Percentiles rank a stretch among this genome's conserved stretches.
Conservation (phyloP, 1,284 basidiomycete genomes). For the Fereydounia khargensis region DNA sequence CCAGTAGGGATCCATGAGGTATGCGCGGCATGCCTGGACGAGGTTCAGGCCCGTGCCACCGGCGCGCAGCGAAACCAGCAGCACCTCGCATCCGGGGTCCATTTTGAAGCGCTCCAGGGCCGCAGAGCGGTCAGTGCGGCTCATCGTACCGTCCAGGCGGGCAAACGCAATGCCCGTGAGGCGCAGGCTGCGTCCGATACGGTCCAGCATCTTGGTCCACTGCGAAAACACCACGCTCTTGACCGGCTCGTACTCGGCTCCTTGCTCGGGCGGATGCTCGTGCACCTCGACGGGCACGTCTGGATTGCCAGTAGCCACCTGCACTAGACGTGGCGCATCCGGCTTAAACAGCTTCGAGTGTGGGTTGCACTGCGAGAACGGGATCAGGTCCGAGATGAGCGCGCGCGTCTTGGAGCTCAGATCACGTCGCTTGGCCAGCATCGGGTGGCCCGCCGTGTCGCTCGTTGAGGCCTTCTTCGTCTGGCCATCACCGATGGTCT, state of each 20-base stretch:
- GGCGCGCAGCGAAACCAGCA: constrained; percentile 56
- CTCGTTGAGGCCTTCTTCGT: not conserved
- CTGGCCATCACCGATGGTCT: too few relatives aligned
- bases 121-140: constrained; percentile 32
- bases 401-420: constrained; percentile 52
- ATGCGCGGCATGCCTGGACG: constrained; percentile 65
- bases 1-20: constrained; percentile 95
- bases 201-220: constrained; percentile 56
- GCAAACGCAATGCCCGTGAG: constrained; percentile 42
- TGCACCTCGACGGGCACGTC: constrained; percentile 36
- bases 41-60: constrained; percentile 69
- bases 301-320: constrained; percentile 18
- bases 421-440: constrained; percentile 15
- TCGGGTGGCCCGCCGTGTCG: not conserved
- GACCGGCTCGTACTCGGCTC: constrained; percentile 37
- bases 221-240: constrained; percentile 61
- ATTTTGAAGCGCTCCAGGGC: constrained; percentile 41
- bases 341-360: constrained; percentile 43
- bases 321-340: constrained; percentile 35
- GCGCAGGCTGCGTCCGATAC: constrained; percentile 40
- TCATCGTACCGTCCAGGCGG: constrained; percentile 52
- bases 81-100: constrained; percentile 45
- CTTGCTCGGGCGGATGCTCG: constrained; percentile 13
- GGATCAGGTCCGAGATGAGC: constrained; percentile 46
- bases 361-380: constrained; percentile 51